Evolutionary conservation across 257 asterid species (phyloP), one percentile per base, ranked within the genome.

Genomic region (Lycium barbarum): DNA sequence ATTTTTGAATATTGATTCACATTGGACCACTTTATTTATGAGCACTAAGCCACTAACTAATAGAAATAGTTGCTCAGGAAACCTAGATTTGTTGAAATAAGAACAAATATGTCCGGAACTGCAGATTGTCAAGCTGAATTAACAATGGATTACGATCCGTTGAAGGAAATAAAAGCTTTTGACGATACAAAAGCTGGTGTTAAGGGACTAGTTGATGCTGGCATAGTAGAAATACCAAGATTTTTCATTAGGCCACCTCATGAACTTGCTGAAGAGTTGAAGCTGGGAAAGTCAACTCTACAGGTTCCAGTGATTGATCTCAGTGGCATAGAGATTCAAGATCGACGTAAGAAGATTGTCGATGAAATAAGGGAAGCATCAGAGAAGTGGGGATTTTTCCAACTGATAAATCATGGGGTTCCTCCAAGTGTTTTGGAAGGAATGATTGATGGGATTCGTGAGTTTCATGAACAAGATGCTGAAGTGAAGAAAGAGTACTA

Each of bases 331-430:
- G 84, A 45, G 6, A 40, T 62, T 5, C 83, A 57, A 3, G 86
- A 84, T 38, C 82, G 12, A 8, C 90, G 83, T 5, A 58, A 79
- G 85, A 72, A 67, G 12, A 49, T 92, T 1, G 85, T 92, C 0
- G 66, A 36, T 1, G 79, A 91, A 84, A 53, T 93, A 17, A 80
- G 72, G 53, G 45, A n/a, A 12, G 98, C 98, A 8, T 92, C 95
- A 0, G 87, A 85, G 43, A 90, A 89, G 35, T 90, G 92, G 91
- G 98, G 97, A 6, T 86, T 93, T 22, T 95, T 95, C 88, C 92
- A 85, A 73, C 85, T 92, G 38, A 84, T 90, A 82, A 93, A 95
- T 83, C 98, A 93, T 84, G 96, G 96, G 2, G 86, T 95, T 22
- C 88, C 88, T 5, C 6, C 0, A 51, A 65, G 79, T 7, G 90